phyloP scores from a whole-genome alignment of 1,284 basidiomycete genomes.

The Agaricales sp. region DNA sequence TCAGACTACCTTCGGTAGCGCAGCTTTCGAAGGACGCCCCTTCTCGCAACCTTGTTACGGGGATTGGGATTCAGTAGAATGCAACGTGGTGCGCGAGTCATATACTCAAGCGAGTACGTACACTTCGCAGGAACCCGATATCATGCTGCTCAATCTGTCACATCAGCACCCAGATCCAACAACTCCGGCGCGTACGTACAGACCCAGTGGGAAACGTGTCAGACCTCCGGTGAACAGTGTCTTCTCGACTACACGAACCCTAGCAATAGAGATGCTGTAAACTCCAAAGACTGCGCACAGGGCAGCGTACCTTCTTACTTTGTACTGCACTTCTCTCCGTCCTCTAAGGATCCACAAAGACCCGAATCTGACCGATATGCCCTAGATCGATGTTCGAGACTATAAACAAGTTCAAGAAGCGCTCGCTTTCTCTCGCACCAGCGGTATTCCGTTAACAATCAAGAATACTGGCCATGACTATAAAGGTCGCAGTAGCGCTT shows the following conservation, averaged over 20 bases:
- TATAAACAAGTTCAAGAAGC: slow-evolving; percentile 12
- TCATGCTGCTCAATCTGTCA: neutral
- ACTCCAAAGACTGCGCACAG: slow-evolving; percentile 4
- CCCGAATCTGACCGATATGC: too few relatives aligned
- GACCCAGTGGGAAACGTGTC: slow-evolving; percentile 17
- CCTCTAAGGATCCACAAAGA: neutral
- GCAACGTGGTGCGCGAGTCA: neutral
- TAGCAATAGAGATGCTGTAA: slow-evolving; percentile 6
- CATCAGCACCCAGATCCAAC: neutral
- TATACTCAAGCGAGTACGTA: neutral
- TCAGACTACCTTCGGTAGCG: neutral
- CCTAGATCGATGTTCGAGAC: slow-evolving; percentile 14
- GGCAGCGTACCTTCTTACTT: slow-evolving; percentile 10
- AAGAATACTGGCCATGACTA: slow-evolving; percentile 19
- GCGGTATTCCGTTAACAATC: slow-evolving; percentile 14
- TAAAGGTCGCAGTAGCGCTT: slow-evolving; percentile 14
- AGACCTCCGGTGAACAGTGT: slow-evolving; percentile 11
- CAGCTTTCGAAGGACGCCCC: slow-evolving; percentile 7
- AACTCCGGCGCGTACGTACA: slow-evolving; percentile 10
- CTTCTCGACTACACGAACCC: slow-evolving; percentile 11
- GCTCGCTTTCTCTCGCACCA: slow-evolving; percentile 14
- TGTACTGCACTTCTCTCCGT: slow-evolving; percentile 3
- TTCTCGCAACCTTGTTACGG: neutral
- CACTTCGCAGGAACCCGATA: too few relatives aligned
- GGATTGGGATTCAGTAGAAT: neutral